Conservation (phyloP, 768 basidiomycete species). For the Rhizopogon roseolus region DNA sequence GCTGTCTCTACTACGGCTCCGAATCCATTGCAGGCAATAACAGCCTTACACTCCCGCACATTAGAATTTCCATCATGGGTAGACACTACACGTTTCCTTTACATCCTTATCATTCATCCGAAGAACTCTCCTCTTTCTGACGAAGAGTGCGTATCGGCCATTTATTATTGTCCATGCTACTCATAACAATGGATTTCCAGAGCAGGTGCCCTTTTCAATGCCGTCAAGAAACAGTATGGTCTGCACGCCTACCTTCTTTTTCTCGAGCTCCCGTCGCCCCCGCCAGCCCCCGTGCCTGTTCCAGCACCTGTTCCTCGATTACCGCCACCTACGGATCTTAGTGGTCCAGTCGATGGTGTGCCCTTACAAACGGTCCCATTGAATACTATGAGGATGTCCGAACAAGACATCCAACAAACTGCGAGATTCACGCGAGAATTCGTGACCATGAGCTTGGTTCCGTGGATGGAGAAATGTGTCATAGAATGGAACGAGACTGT, state of each 20-base stretch:
- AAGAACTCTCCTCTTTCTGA: slow-evolving; percentile 62
- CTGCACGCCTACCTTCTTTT: slow-evolving; percentile 70
- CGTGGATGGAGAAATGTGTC: slow-evolving; percentile 96
- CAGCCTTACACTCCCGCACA: slow-evolving; percentile 62
- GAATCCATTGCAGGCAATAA: slow-evolving; percentile 78
- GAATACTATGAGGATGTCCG: slow-evolving; percentile 47
- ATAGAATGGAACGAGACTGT: slow-evolving; percentile 92
- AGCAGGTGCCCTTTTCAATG: slow-evolving; percentile 75
- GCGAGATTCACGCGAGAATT: slow-evolving; percentile 84
- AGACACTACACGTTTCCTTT: slow-evolving; percentile 64
- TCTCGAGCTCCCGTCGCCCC: slow-evolving; percentile 54
- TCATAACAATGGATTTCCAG: slow-evolving; percentile 32
- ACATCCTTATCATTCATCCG: slow-evolving; percentile 77
- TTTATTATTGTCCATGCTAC: background rate
- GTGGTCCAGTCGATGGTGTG: slow-evolving; percentile 16
- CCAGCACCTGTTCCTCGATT: slow-evolving; percentile 64
- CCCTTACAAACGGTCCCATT: slow-evolving; percentile 7
- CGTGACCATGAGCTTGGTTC: slow-evolving; percentile 81
- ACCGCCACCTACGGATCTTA: slow-evolving; percentile 42
- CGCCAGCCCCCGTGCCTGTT: slow-evolving; percentile 63
- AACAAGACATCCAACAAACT: slow-evolving; percentile 70
- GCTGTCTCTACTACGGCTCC: slow-evolving; percentile 79
- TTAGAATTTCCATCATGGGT: slow-evolving; percentile 79
- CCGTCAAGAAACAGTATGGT: slow-evolving; percentile 84
- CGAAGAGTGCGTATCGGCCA: slow-evolving; percentile 60